Base-by-base conservation (phyloP, 2,329 filamentous ascomycete genomes). In the Daldinia eschscholtzii region DNA sequence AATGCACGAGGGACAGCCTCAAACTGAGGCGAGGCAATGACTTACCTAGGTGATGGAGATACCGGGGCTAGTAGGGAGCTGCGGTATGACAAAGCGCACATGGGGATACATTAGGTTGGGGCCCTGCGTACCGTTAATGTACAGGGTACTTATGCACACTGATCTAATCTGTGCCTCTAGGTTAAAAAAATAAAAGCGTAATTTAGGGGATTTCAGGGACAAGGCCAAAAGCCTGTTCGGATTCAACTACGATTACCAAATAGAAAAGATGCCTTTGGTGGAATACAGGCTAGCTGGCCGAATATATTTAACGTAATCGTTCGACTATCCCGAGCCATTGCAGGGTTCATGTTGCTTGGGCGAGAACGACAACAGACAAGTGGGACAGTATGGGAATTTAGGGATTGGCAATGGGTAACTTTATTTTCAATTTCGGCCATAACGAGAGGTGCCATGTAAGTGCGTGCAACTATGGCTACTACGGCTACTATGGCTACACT, bases 251-350 rank as follows among this genome's bases (percentile, higher is more conserved):
- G 76, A 85, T 85, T 85, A 85, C 82, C 80, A 84, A 82, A 84
- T 83, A 77, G 79, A 83, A 84, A 82, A 79, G 74, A 76, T 70
- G 60, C 41, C 62, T 62, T 68, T 67, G 74, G 67, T 68, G 70
- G 72, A 70, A 67, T 73, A 70, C 72, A 76, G 7, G 77, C 77
- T 78, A 76, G 75, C 68, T 74, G 76, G 71, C 72, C 72, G 77
- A 79, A 79, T 80, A 80, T 77, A 73, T 82, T 75, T 84, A 82
- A 85, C 83, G 83, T 85, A 85, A 85, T 83, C 77, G 79, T 73
- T 77, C 77, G 74, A 76, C 71, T 70, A 70, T 72, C 62, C 73
- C 75, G 74, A 77, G 70, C 74, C 72, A 72, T 63, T 52, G 58
- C 70, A 71, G 67, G 67, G 67, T n/a, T n/a, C n/a, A n/a, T n/a